Percentiles rank a stretch among this genome's conserved stretches.
These are phyloP conservation scores for Backusella morwellensis DNA, from an alignment of 192 early-diverging fungal species.

Conservation along the genomic window DNA sequence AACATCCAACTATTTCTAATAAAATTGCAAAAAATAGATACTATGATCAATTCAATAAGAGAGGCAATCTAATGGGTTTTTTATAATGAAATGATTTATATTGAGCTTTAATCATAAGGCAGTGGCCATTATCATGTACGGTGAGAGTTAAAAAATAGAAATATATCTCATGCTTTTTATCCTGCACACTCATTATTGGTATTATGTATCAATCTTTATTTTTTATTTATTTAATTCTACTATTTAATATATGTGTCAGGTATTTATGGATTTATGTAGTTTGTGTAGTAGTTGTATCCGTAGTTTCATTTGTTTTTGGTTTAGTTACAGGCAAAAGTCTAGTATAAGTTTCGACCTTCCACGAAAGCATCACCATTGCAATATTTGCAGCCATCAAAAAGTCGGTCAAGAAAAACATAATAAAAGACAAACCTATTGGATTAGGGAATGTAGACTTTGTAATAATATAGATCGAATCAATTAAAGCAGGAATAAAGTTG, in stretches of 20 bases:
- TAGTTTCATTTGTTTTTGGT: neutral
- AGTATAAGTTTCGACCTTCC: neutral
- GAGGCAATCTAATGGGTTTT: too few relatives aligned
- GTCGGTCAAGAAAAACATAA: neutral
- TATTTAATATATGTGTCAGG: neutral
- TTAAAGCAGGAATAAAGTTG: neutral
- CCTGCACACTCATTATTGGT: neutral
- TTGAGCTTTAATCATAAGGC: too few relatives aligned
- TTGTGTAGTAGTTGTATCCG: neutral
- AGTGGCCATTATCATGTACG: too few relatives aligned
- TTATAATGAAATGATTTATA: too few relatives aligned
- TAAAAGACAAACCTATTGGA: neutral
- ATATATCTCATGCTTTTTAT: too few relatives aligned
- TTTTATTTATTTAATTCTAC: neutral
- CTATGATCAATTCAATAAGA: too few relatives aligned
- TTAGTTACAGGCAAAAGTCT: neutral
- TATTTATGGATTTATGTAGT: neutral
- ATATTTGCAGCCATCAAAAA: neutral
- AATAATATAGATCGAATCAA: neutral
- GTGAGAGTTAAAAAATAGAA: too few relatives aligned
- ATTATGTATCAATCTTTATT: neutral
- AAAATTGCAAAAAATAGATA: too few relatives aligned
- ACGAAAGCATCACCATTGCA: neutral
- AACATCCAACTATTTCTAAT: too few relatives aligned
- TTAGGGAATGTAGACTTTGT: neutral